Evolutionary conservation across 2,329 filamentous ascomycete species (phyloP).

Genomic region (Penicillium digitatum): DNA sequence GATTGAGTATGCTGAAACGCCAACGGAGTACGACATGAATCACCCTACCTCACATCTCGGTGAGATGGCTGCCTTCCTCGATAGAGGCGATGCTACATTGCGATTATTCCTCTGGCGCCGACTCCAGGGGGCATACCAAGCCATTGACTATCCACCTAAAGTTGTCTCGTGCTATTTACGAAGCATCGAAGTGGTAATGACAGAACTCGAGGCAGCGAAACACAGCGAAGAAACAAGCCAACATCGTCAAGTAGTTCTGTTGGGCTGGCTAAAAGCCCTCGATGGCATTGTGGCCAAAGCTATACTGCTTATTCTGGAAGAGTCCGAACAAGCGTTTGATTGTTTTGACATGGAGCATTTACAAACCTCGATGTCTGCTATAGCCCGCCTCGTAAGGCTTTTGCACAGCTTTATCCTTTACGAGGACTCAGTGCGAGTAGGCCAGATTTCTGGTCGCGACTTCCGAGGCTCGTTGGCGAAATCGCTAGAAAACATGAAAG

Average conservation of each 20-base stretch:
- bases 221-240: conserved; percentile 55
- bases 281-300: conserved; percentile 72
- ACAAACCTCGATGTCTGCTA: conserved; percentile 64
- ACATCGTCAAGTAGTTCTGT: conserved; percentile 64
- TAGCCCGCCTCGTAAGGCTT: conserved; percentile 68
- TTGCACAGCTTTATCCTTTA: conserved; percentile 76
- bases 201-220: conserved; percentile 61
- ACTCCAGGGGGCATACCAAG: conserved; percentile 81
- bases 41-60: conserved; percentile 54
- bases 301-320: conserved; percentile 64
- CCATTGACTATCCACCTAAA: conserved; percentile 81
- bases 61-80: conserved; percentile 81
- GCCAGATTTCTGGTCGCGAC: conserved; percentile 61
- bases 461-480: conserved; percentile 47
- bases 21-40: conserved; percentile 31
- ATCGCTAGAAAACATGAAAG: conserved; percentile 51
- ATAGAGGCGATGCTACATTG: conserved; percentile 74
- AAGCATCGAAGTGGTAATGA: conserved; percentile 77
- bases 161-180: conserved; percentile 82
- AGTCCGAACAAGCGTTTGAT: conserved; percentile 65
- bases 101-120: conserved; percentile 85
- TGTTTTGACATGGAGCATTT: conserved; percentile 79
- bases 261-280: conserved; percentile 73
- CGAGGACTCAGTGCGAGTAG: conserved; percentile 80
- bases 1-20: conserved; percentile 27